phyloP scores from a whole-genome alignment of 1,284 basidiomycete genomes.

The Rhodotorula sp. region DNA sequence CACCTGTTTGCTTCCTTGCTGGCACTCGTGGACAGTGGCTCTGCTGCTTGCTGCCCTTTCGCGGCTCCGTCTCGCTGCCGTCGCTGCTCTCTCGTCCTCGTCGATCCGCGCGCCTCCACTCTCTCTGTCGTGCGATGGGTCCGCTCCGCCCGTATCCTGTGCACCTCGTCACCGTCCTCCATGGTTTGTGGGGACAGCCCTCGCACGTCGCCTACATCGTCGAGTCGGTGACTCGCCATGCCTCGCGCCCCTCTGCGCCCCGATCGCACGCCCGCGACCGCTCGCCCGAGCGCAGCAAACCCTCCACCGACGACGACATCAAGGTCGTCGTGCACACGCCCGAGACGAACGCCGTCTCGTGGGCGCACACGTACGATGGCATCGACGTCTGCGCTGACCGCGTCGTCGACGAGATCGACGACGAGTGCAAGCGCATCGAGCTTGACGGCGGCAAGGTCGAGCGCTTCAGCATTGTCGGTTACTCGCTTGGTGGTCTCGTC shows the following conservation, averaged over 20 bases:
- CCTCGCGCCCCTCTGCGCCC: background rate
- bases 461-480: slow-evolving; percentile 71
- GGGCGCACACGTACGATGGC: slow-evolving; percentile 61
- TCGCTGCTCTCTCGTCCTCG: background rate
- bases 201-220: slow-evolving; percentile 38
- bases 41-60: background rate
- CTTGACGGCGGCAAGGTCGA: slow-evolving; percentile 60
- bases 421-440: slow-evolving; percentile 56
- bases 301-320: background rate
- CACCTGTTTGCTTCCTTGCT: background rate
- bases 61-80: too few relatives aligned
- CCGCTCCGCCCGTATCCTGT: background rate
- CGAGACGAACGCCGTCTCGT: slow-evolving; percentile 60
- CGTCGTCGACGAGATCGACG: slow-evolving; percentile 62
- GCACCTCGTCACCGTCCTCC: slow-evolving; percentile 28
- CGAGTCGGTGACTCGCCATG: slow-evolving; percentile 15
- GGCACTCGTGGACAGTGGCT: background rate
- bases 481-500: slow-evolving; percentile 77
- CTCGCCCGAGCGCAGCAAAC: background rate
- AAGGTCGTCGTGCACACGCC: slow-evolving; percentile 34
- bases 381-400: slow-evolving; percentile 73
- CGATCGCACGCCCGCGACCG: background rate
- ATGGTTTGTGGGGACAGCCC: slow-evolving; percentile 41
- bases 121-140: background rate
- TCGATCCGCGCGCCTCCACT: background rate